These are phyloP conservation scores for Kalmanozyma brasiliensis DNA, from an alignment of 1,284 basidiomycete species.

Conservation along the genomic window DNA sequence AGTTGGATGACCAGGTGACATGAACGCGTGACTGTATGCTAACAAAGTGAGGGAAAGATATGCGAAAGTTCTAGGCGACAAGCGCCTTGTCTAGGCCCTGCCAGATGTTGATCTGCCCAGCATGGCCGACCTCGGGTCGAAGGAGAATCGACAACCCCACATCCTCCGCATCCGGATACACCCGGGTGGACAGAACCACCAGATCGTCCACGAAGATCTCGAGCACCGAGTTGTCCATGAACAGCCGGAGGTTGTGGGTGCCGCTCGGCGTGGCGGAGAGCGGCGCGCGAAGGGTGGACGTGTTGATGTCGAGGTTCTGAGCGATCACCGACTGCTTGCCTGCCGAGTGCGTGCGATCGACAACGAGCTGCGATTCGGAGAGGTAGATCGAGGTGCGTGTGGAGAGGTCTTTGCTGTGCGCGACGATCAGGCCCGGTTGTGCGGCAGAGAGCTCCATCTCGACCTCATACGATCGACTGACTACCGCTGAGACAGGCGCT, in stretches of 20 bases:
- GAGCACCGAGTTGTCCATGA: slow-evolving; percentile 57
- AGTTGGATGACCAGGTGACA: no score
- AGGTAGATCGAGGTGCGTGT: slow-evolving; percentile 35
- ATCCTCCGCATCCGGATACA: slow-evolving; percentile 46
- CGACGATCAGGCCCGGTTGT: slow-evolving; percentile 32
- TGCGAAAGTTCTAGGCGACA: slow-evolving; percentile 4
- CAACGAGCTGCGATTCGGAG: slow-evolving; percentile 17
- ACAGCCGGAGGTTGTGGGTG: slow-evolving; percentile 35
- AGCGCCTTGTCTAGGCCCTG: slow-evolving; percentile 28
- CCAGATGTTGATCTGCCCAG: slow-evolving; percentile 19
- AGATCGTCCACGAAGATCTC: slow-evolving; percentile 56
- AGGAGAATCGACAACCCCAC: slow-evolving; percentile 24
- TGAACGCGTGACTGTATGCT: no score
- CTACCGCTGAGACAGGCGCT: slow-evolving; percentile 5
- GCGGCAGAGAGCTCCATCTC: slow-evolving; percentile 14
- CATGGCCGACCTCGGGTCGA: background rate
- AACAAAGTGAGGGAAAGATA: background rate
- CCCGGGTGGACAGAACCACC: slow-evolving; percentile 42
- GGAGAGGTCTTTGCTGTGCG: slow-evolving; percentile 32
- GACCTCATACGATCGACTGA: slow-evolving; percentile 33
- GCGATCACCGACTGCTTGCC: slow-evolving; percentile 18
- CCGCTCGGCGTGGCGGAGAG: background rate
- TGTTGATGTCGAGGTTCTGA: slow-evolving; percentile 38
- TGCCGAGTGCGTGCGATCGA: slow-evolving; percentile 37
- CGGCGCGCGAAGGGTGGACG: slow-evolving; percentile 21